Percentiles rank a stretch among this genome's conserved stretches.
Evolutionary conservation across 2,329 filamentous ascomycete genomes (phyloP).

Genomic region (Stagonosporopsis chrysanthemi): DNA sequence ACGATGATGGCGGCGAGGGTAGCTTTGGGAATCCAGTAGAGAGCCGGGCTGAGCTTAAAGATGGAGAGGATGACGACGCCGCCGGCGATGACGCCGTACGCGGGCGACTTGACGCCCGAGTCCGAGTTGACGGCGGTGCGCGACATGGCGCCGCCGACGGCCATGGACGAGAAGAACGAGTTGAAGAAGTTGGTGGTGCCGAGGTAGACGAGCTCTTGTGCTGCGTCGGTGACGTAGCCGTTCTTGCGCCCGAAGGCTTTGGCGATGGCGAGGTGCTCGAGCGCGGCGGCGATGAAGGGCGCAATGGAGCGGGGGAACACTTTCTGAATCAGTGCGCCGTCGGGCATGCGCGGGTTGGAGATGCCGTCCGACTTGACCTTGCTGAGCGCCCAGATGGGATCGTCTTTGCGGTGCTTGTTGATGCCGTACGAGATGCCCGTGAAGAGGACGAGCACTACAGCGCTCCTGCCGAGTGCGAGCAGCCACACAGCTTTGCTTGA

Average conservation of each 20-base stretch:
- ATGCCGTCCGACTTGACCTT: slow-evolving; percentile 66
- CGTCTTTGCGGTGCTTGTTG: slow-evolving; percentile 58
- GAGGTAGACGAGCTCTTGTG: slow-evolving; percentile 70
- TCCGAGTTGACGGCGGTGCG: slow-evolving; percentile 72
- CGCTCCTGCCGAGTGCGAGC: slow-evolving; percentile 66
- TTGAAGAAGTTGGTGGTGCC: slow-evolving; percentile 70
- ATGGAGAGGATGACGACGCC: slow-evolving; percentile 68
- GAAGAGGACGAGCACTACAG: slow-evolving; percentile 67
- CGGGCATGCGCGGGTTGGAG: slow-evolving; percentile 58
- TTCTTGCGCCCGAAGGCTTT: slow-evolving; percentile 69
- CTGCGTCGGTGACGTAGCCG: slow-evolving; percentile 68
- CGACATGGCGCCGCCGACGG: slow-evolving; percentile 72
- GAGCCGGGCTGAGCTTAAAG: slow-evolving; percentile 65
- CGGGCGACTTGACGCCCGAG: slow-evolving; percentile 67
- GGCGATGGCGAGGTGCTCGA: slow-evolving; percentile 71
- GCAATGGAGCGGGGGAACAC: slow-evolving; percentile 64
- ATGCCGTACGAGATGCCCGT: slow-evolving; percentile 69
- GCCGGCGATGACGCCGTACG: slow-evolving; percentile 67
- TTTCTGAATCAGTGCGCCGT: slow-evolving; percentile 58
- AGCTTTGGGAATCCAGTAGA: slow-evolving; percentile 74
- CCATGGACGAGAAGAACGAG: slow-evolving; percentile 70
- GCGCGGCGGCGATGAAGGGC: slow-evolving; percentile 66
- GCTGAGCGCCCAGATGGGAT: slow-evolving; percentile 65
- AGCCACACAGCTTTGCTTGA: slow-evolving; percentile 66
- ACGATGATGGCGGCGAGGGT: slow-evolving; percentile 72